Percentiles rank a stretch among this genome's conserved stretches.
Evolutionary conservation across 140 eudicot genomes (phyloP).

Genomic region (Bidens hawaiensis): DNA sequence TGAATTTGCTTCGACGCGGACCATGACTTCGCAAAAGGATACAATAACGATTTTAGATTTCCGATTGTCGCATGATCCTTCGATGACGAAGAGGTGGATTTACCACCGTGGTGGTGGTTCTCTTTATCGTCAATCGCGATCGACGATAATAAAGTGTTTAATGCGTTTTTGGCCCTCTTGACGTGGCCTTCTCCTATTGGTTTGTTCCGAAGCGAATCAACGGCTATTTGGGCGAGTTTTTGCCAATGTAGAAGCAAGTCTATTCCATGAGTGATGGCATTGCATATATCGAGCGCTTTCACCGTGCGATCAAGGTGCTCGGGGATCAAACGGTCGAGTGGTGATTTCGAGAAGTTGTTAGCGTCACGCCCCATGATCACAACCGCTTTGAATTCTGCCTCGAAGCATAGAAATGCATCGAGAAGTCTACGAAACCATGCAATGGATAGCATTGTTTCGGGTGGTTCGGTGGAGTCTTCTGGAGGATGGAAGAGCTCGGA

Average conservation of each 20-base stretch:
- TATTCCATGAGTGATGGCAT: constrained; percentile 60
- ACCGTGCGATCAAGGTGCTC: constrained; percentile 69
- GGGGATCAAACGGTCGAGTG: constrained; percentile 69
- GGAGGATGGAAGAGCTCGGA: constrained; percentile 20
- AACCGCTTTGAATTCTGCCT: constrained; percentile 78
- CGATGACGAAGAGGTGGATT: constrained; percentile 32
- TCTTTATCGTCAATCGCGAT: constrained; percentile 65
- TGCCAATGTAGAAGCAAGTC: constrained; percentile 63
- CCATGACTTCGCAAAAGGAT: constrained; percentile 66
- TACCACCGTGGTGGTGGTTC: constrained; percentile 21
- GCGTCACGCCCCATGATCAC: constrained; percentile 75
- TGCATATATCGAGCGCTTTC: constrained; percentile 80
- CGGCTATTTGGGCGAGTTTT: constrained; percentile 57
- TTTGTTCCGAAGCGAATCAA: constrained; percentile 43
- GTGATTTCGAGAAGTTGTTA: constrained; percentile 53
- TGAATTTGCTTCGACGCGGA: constrained; percentile 81
- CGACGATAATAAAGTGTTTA: constrained; percentile 48
- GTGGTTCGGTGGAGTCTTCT: constrained; percentile 17
- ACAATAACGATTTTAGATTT: constrained; percentile 43
- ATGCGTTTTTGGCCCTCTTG: constrained; percentile 54
- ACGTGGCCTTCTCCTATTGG: constrained; percentile 83
- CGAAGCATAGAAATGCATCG: constrained; percentile 66
- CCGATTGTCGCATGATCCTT: constrained; percentile 38
- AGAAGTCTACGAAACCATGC: constrained; percentile 70
- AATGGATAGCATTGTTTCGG: constrained; percentile 43